Base-by-base conservation (phyloP, 805 yeast genomes). In the Wickerhamiella bombiphila region DNA sequence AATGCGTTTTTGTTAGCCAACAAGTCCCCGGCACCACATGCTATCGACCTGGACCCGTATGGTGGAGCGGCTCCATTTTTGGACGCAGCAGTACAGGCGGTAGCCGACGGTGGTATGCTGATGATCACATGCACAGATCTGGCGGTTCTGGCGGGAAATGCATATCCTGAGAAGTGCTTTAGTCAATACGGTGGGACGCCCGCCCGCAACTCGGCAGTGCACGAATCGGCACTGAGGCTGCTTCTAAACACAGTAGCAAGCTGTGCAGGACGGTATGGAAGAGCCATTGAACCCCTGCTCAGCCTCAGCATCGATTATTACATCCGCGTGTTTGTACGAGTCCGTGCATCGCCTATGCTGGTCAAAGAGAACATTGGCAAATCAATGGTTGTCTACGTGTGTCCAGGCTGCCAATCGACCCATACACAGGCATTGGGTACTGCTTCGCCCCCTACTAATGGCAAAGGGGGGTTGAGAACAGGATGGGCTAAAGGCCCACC, bases 41-140 rank as follows among this genome's bases (percentile, higher is more conserved):
- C 82, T 3, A 73, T 91, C 41, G 99, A 91, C 59, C 66, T 91
- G 36, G 99, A 91, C 58, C 99, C 99, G 0, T 91, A 91, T 54
- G 99, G 99, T 22, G 79, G 96, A 0, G 98, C 95, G 0, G 73
- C 95, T 0, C 98, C 98, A 5, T 91, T 91, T 55, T 67, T 91
- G 21, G 98, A 91, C 56, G 74, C 91, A 22, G 96, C 97, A 0
- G 64, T 91, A 22, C 93, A 83, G 51, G 64, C 77, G 22, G 70
- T 86, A n/a, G 70, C 69, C 35, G 85, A 86, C 47, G 86, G 77
- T 39, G 99, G 97, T 1, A 52, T 91, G 31, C 59, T 91, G 46
- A 62, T 91, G 36, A 88, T 91, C 3, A 91, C 99, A 0, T 91
- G 98, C 57, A 91, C 99, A 0, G 99, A 91, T 60, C 68, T 93